These are phyloP conservation scores for Rasamsonia emersonii DNA, from an alignment of 2,329 filamentous ascomycete species.

Conservation along the genomic window DNA sequence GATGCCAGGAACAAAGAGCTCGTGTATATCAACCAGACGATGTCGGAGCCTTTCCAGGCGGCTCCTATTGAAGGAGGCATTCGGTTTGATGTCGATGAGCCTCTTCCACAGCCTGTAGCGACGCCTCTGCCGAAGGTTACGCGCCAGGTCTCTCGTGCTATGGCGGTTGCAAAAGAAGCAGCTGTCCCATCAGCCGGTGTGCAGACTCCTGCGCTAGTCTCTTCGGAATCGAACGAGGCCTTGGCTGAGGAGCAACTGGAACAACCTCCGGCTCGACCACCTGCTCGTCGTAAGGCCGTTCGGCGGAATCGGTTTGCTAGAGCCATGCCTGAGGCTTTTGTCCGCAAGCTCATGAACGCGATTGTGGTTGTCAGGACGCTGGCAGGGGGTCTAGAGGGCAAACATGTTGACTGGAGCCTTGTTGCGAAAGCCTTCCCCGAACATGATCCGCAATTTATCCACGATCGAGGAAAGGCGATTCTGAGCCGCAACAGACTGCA, in stretches of 20 bases:
- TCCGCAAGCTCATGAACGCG: constrained; percentile 31
- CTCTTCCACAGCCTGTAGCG: constrained; percentile 3
- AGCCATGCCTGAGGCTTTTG: constrained; percentile 18
- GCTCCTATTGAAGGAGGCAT: constrained; percentile 24
- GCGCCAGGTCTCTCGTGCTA: constrained; percentile 2
- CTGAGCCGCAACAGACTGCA: constrained; percentile 30
- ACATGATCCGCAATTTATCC: constrained; percentile 28
- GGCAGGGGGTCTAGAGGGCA: constrained; percentile 36
- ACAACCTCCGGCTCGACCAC: constrained; percentile 7
- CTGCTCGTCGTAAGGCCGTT: constrained; percentile 3
- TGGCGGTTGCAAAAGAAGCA: not conserved
- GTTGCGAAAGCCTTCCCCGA: constrained; percentile 34
- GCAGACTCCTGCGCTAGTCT: not conserved
- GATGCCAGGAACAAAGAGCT: constrained; percentile 14
- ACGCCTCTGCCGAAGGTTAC: constrained; percentile 6
- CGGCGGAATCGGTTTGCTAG: constrained; percentile 17
- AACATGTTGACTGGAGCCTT: constrained; percentile 38
- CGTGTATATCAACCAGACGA: constrained; percentile 29
- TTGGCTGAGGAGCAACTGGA: constrained; percentile 10
- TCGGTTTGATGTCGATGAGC: constrained; percentile 22
- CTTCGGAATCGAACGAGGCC: constrained; percentile 15
- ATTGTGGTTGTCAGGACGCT: constrained; percentile 38
- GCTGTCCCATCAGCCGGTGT: not conserved
- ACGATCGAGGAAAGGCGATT: constrained; percentile 29
- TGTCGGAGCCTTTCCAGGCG: constrained; percentile 20